phyloP scores from a whole-genome alignment of 257 asterid species.

The Striga asiatica region DNA sequence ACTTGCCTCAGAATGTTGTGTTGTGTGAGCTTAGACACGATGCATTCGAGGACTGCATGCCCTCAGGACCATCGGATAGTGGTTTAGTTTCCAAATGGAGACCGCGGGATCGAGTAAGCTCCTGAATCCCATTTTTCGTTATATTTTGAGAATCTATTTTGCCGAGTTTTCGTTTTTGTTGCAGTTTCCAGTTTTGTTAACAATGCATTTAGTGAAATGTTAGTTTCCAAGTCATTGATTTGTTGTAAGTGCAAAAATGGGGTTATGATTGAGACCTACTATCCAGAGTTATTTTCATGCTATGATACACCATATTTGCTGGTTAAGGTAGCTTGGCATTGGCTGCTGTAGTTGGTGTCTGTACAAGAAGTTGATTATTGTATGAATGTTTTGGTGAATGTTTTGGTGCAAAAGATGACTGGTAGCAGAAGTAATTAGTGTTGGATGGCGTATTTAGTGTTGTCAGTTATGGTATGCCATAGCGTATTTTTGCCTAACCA shows the following conservation, averaged over 20 bases:
- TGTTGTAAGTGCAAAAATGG: neutral
- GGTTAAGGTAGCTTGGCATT: neutral
- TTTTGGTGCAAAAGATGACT: neutral
- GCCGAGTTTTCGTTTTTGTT: neutral
- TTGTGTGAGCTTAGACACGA: slow-evolving; percentile 91
- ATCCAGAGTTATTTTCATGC: neutral
- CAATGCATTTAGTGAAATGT: neutral
- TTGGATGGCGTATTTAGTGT: too few species aligned
- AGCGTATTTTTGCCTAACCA: too few species aligned
- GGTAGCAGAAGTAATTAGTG: neutral
- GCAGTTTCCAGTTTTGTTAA: neutral
- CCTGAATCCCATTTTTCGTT: neutral
- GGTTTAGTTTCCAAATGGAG: slow-evolving; percentile 95
- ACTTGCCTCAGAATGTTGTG: slow-evolving; percentile 79
- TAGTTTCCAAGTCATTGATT: neutral
- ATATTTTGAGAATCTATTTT: neutral
- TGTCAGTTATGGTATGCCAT: too few species aligned
- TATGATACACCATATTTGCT: neutral
- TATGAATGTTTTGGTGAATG: too few species aligned
- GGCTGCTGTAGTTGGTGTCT: neutral
- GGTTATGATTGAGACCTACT: neutral
- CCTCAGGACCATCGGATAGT: slow-evolving; percentile 77
- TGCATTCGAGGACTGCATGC: slow-evolving; percentile 71
- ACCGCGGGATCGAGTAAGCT: slow-evolving; percentile 81
- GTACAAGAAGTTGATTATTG: neutral